Conservation (phyloP, 2,329 filamentous ascomycete genomes). For the Arachnomyces sp. region DNA sequence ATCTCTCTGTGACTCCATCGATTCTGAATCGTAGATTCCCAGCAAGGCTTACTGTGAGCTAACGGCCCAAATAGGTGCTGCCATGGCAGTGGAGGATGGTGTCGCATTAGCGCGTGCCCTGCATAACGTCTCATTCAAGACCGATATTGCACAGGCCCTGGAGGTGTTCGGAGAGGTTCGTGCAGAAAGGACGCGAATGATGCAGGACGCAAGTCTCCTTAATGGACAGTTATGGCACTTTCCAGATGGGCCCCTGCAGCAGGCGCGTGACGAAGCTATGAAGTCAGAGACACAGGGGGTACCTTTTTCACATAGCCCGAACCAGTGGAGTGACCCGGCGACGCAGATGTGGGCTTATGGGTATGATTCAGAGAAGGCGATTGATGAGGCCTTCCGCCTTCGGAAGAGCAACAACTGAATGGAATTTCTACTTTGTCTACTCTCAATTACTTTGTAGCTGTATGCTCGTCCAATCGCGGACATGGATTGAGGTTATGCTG, state of each 20-base stretch:
- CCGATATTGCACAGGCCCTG: conserved; percentile 2
- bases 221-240: conserved; percentile 4
- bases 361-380: no score
- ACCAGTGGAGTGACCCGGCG: conserved; percentile 2
- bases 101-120: conserved; percentile 24
- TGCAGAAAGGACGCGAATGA: conserved; percentile 2
- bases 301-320: background rate
- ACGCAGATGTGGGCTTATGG: conserved; percentile 4
- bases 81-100: conserved; percentile 36
- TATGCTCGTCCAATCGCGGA: no score
- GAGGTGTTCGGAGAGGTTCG: conserved; percentile 4
- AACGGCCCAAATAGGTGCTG: conserved; percentile 22
- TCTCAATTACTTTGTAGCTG: no score
- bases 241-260: conserved; percentile 2
- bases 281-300: background rate
- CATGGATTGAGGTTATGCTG: no score
- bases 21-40: no score
- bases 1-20: no score
- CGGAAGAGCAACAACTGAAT: no score
- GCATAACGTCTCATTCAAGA: background rate
- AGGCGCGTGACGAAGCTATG: background rate
- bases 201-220: background rate
- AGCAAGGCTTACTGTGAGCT: background rate
- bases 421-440: no score
- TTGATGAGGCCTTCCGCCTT: no score